These are phyloP conservation scores for Lactarius deliciosus DNA, from an alignment of 768 basidiomycete species.

Conservation along the genomic window DNA sequence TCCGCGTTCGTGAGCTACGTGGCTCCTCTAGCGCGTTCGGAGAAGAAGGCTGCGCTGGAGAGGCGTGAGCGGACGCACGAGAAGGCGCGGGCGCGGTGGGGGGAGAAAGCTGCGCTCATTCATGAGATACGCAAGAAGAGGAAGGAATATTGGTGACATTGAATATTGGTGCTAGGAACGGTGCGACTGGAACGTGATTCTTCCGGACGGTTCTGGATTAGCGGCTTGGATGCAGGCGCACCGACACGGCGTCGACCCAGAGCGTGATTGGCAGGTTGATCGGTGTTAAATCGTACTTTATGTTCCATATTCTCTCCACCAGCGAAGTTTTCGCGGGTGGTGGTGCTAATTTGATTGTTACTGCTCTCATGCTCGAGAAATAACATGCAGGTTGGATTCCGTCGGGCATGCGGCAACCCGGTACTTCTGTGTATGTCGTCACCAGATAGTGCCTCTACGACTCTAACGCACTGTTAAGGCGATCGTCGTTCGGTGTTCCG, in stretches of 20 bases:
- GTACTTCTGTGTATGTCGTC: neutral
- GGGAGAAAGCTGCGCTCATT: conserved; percentile 61
- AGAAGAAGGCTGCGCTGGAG: conserved; percentile 45
- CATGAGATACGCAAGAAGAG: conserved; percentile 67
- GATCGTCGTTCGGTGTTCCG: conserved; percentile 4
- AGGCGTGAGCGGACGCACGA: conserved; percentile 50
- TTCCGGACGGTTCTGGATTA: neutral
- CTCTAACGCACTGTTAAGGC: neutral
- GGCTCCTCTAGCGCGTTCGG: conserved; percentile 57
- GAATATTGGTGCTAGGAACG: conserved; percentile 11
- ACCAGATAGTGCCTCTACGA: neutral
- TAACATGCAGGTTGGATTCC: neutral
- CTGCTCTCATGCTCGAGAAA: neutral
- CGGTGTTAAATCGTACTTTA: neutral
- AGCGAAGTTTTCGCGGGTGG: neutral
- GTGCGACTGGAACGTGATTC: conserved; percentile 9
- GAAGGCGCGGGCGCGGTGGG: conserved; percentile 57
- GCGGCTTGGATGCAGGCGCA: conserved; percentile 8
- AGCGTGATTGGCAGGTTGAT: conserved; percentile 9
- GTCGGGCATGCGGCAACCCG: neutral
- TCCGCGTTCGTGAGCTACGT: conserved; percentile 62
- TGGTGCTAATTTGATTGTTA: neutral
- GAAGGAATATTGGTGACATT: conserved; percentile 64
- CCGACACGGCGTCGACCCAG: neutral
- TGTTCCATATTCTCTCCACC: neutral